Evolutionary conservation across 345 rosid species (phyloP).

Genomic region (Pelargonium nanum): DNA sequence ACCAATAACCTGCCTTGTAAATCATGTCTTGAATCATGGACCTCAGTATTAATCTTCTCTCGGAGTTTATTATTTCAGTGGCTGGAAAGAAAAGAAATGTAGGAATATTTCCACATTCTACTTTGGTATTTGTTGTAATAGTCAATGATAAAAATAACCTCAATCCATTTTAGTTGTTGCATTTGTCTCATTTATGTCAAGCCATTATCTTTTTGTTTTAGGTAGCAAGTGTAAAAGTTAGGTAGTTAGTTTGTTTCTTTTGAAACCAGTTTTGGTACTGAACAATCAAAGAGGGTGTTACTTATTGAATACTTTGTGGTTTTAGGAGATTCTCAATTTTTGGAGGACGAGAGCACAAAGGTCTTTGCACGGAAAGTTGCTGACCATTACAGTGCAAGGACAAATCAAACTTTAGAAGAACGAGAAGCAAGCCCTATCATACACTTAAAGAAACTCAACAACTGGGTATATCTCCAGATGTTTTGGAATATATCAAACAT

Average conservation of each 20-base stretch:
- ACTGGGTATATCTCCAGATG: conserved; percentile 52
- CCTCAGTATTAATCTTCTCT: not conserved
- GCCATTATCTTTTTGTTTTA: not conserved
- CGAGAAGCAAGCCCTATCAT: conserved; percentile 97
- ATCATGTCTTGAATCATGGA: not conserved
- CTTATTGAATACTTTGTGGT: conserved; percentile 11
- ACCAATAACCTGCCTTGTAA: not conserved
- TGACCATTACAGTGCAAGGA: conserved; percentile 93
- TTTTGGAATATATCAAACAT: not conserved
- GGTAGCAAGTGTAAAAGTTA: not conserved
- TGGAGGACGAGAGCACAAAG: conserved; percentile 58
- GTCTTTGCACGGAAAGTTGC: conserved; percentile 67
- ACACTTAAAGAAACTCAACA: conserved; percentile 89
- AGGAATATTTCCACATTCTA: too few relatives aligned
- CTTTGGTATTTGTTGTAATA: too few relatives aligned
- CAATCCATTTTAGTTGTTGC: not conserved
- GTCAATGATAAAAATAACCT: too few relatives aligned
- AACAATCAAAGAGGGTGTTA: not conserved
- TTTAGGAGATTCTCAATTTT: conserved; percentile 52
- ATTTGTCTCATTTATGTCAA: not conserved
- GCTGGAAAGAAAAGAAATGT: too few relatives aligned
- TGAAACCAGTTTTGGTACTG: not conserved
- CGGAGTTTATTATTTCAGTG: not conserved
- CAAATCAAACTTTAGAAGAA: conserved; percentile 90
- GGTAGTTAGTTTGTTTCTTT: too few relatives aligned